A percentile compares a stretch with the other conserved stretches of the same genome.
phyloP scores from a whole-genome alignment of 2,329 filamentous ascomycete genomes.

The Harringtonia aguacate region DNA sequence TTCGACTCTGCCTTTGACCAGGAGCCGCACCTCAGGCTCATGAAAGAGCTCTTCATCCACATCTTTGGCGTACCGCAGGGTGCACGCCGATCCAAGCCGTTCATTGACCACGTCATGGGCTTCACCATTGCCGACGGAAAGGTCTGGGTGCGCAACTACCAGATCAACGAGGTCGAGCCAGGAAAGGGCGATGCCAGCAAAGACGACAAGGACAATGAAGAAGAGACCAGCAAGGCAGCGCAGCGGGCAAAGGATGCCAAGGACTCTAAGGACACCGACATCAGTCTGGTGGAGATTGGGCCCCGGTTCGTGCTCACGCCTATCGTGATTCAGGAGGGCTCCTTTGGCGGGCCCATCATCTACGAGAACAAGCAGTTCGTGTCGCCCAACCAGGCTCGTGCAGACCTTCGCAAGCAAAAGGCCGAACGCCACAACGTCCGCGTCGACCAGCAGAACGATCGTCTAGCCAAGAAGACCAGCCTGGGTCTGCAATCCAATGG shows the following conservation, averaged over 20 bases:
- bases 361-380: constrained; percentile 98
- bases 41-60: constrained; percentile 84
- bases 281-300: constrained; percentile 85
- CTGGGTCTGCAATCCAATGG: constrained; percentile 63
- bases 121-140: constrained; percentile 88
- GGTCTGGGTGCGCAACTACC: constrained; percentile 93
- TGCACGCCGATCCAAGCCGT: constrained; percentile 85
- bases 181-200: constrained; percentile 31
- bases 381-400: constrained; percentile 84
- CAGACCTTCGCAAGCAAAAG: constrained; percentile 67
- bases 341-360: constrained; percentile 91
- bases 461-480: constrained; percentile 61
- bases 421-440: constrained; percentile 69
- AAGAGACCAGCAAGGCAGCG: constrained; percentile 39
- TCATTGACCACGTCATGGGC: constrained; percentile 88
- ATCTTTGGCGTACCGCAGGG: constrained; percentile 87
- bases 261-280: constrained; percentile 52
- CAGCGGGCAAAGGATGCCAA: constrained; percentile 13
- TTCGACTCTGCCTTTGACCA: constrained; percentile 84
- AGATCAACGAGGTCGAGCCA: constrained; percentile 76
- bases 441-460: constrained; percentile 62
- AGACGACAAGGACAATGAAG: constrained; percentile 16
- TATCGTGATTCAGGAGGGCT: constrained; percentile 89
- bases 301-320: constrained; percentile 88
- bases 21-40: constrained; percentile 66